phyloP scores from a whole-genome alignment of 345 rosid genomes.

The Melaleuca alternifolia region DNA sequence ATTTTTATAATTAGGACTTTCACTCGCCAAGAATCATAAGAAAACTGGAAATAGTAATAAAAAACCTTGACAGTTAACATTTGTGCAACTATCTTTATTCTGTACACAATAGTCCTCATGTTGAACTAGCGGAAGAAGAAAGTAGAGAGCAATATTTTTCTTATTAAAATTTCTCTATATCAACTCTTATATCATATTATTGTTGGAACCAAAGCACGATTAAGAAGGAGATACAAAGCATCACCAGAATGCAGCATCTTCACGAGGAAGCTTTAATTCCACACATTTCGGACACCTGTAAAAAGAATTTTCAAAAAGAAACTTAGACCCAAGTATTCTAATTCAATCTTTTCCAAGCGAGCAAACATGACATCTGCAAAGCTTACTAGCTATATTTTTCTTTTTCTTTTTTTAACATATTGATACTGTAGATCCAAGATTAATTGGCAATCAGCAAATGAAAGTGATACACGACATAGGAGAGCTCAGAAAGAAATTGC shows the following conservation, averaged over 20 bases:
- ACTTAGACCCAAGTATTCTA: not conserved
- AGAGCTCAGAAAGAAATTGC: not conserved
- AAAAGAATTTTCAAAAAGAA: not conserved
- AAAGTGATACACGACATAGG: not conserved
- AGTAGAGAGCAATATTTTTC: not conserved
- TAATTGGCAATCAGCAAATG: not conserved
- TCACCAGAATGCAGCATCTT: conserved; percentile 88
- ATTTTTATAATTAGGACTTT: not conserved
- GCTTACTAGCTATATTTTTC: not conserved
- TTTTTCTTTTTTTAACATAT: not conserved
- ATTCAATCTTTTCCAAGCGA: not conserved
- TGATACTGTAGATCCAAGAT: not conserved
- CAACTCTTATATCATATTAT: not conserved
- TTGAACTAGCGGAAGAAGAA: not conserved
- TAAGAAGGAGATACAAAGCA: not conserved
- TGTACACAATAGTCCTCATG: not conserved
- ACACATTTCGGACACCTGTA: conserved; percentile 86
- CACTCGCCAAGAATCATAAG: not conserved
- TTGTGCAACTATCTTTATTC: not conserved
- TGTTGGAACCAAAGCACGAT: not conserved
- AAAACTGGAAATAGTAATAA: not conserved
- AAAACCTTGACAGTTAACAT: not conserved
- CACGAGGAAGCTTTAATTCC: conserved; percentile 91
- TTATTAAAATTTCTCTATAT: not conserved
- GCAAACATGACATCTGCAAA: not conserved